Percentiles rank a stretch among this genome's conserved stretches.
phyloP scores from a whole-genome alignment of 2,329 filamentous ascomycete genomes.

The Claviceps pazoutovae region DNA sequence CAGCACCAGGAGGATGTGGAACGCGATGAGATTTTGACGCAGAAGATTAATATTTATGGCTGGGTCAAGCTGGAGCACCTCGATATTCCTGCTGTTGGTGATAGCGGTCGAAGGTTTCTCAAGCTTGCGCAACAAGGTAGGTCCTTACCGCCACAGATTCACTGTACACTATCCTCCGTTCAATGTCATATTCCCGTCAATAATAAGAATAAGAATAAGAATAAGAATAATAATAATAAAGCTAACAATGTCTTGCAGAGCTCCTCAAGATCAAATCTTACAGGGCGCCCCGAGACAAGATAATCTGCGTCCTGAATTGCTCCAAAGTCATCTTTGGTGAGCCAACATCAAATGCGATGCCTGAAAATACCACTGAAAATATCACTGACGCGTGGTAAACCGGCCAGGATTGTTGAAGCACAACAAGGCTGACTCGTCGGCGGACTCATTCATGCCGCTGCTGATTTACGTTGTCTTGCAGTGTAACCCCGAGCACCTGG shows the following conservation, averaged over 20 bases:
- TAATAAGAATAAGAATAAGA: not conserved
- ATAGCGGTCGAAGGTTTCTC: constrained; percentile 79
- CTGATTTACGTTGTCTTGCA: constrained; percentile 93
- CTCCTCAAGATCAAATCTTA: constrained; percentile 94
- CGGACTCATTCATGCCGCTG: constrained; percentile 88
- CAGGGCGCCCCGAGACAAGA: constrained; percentile 91
- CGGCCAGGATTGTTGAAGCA: constrained; percentile 75
- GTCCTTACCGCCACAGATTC: constrained; percentile 4
- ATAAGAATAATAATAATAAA: not conserved
- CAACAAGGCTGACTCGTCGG: constrained; percentile 83
- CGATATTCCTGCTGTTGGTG: constrained; percentile 73
- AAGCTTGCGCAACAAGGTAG: constrained; percentile 74
- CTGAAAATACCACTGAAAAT: not conserved
- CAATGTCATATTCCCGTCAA: not conserved
- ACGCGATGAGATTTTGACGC: constrained; percentile 83
- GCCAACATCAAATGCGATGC: constrained; percentile 10
- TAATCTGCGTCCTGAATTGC: constrained; percentile 95
- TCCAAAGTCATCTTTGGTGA: constrained; percentile 97
- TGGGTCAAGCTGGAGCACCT: constrained; percentile 91
- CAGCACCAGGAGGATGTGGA: constrained; percentile 98
- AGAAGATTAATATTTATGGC: constrained; percentile 93
- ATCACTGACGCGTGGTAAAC: not conserved
- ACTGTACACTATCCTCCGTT: not conserved
- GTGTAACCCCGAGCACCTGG: constrained; percentile 86
- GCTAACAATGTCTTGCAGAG: constrained; percentile 36